These are phyloP conservation scores for Lactarius psammicola DNA, from an alignment of 768 basidiomycete species.

Conservation along the genomic window DNA sequence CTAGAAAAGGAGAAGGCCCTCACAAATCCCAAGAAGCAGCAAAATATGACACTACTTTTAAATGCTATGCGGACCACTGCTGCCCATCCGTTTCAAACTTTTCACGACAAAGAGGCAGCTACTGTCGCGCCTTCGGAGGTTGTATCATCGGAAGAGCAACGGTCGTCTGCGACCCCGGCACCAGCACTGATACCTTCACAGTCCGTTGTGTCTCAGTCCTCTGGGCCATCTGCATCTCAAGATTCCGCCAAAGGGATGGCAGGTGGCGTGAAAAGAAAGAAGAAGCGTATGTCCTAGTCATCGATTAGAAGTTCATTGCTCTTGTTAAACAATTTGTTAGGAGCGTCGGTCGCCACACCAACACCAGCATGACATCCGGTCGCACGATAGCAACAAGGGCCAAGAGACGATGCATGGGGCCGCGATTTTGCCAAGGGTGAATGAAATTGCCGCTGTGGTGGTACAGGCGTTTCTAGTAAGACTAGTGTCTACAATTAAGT, in stretches of 20 bases:
- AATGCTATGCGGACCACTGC: conserved; percentile 83
- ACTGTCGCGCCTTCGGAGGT: conserved; percentile 29
- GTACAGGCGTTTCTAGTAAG: neutral
- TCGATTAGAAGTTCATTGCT: neutral
- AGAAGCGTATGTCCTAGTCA: conserved; percentile 57
- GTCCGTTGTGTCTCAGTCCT: conserved; percentile 37
- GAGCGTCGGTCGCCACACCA: conserved; percentile 15
- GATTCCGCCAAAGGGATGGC: conserved; percentile 49
- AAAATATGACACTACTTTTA: conserved; percentile 65
- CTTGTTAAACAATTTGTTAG: conserved; percentile 1
- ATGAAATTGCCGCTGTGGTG: neutral
- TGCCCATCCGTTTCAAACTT: conserved; percentile 57
- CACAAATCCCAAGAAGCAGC: conserved; percentile 49
- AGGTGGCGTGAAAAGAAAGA: conserved; percentile 67
- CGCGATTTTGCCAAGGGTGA: neutral
- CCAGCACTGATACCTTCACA: conserved; percentile 33
- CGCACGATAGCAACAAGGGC: neutral
- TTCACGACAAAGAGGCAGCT: conserved; percentile 40
- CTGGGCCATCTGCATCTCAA: conserved; percentile 42
- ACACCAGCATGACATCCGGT: conserved; percentile 12
- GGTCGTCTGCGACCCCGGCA: conserved; percentile 38
- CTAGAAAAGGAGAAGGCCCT: conserved; percentile 23
- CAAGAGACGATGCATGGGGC: neutral
- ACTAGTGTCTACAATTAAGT: neutral
- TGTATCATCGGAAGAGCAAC: conserved; percentile 17